Conservation (phyloP, 257 asterid genomes). For the Solanum virginianum region DNA sequence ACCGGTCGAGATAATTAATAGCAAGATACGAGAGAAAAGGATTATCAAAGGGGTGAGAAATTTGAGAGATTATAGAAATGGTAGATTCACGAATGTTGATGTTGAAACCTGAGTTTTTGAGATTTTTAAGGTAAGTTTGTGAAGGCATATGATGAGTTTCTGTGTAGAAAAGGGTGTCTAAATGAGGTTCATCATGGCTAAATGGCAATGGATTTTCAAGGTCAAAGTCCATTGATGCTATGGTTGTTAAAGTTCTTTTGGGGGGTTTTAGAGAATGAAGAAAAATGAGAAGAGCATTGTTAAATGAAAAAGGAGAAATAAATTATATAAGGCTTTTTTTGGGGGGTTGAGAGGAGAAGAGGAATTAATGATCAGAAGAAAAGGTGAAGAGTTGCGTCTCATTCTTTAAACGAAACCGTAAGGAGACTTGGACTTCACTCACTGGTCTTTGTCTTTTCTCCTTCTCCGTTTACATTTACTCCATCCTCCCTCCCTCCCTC, state of each 20-base stretch:
- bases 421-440: constrained; percentile 13
- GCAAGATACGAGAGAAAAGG: constrained; percentile 40
- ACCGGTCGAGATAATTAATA: constrained; percentile 59
- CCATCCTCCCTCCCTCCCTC: no score
- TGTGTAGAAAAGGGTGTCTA: constrained; percentile 1
- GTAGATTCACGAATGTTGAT: constrained; percentile 22
- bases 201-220: constrained; percentile 57
- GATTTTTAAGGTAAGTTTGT: constrained; percentile 7
- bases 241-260: neutral
- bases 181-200: neutral
- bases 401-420: constrained; percentile 7
- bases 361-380: constrained; percentile 5
- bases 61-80: constrained; percentile 18
- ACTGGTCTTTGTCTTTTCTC: neutral
- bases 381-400: constrained; percentile 6
- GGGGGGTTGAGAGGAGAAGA: neutral
- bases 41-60: constrained; percentile 19
- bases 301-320: neutral
- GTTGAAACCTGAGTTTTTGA: neutral
- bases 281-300: neutral
- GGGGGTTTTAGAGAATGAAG: neutral
- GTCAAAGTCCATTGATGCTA: constrained; percentile 48
- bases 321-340: neutral
- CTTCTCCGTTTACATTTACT: neutral
- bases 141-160: constrained; percentile 60